These are phyloP conservation scores for Polychytrium aggregatum DNA, from an alignment of 192 early-diverging fungal species.

Conservation along the genomic window DNA sequence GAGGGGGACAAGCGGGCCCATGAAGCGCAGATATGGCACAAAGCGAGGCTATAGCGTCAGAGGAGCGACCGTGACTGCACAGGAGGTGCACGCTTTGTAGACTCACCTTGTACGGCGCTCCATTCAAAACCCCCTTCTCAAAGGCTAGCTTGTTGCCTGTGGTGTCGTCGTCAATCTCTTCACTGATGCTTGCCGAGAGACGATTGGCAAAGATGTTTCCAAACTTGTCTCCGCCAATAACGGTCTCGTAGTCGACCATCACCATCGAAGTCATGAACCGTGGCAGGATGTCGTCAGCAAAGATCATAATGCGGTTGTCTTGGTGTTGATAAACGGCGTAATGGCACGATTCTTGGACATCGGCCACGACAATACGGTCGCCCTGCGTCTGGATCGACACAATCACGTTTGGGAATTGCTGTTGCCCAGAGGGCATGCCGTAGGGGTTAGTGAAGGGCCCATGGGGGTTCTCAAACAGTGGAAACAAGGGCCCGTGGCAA, in stretches of 20 bases:
- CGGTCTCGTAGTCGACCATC: constrained; percentile 88
- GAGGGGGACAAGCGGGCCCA: neutral
- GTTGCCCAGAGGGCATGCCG: too few species aligned
- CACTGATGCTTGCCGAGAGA: constrained; percentile 46
- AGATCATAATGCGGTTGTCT: constrained; percentile 76
- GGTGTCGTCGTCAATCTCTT: constrained; percentile 78
- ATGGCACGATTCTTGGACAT: constrained; percentile 79
- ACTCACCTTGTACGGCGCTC: constrained; percentile 71
- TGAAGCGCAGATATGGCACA: too few species aligned
- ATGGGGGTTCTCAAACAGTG: too few species aligned
- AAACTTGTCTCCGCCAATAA: constrained; percentile 92
- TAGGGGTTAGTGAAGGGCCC: too few species aligned
- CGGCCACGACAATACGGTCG: constrained; percentile 71
- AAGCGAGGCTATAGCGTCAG: too few species aligned
- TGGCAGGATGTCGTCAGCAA: constrained; percentile 86
- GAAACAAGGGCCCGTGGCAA: too few species aligned
- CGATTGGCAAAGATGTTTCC: constrained; percentile 81
- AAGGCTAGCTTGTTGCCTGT: constrained; percentile 70
- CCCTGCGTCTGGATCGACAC: constrained; percentile 65
- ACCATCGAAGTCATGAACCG: constrained; percentile 69
- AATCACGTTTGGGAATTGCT: constrained; percentile 65
- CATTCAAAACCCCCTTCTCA: constrained; percentile 73
- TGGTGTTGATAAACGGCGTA: constrained; percentile 59
- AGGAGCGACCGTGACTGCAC: too few species aligned
- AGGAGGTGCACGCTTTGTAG: too few species aligned